Evolutionary conservation across 495 filamentous ascomycete genomes (phyloP), one percentile per base, ranked within the genome.

Genomic region (Chaetomium fimeti): DNA sequence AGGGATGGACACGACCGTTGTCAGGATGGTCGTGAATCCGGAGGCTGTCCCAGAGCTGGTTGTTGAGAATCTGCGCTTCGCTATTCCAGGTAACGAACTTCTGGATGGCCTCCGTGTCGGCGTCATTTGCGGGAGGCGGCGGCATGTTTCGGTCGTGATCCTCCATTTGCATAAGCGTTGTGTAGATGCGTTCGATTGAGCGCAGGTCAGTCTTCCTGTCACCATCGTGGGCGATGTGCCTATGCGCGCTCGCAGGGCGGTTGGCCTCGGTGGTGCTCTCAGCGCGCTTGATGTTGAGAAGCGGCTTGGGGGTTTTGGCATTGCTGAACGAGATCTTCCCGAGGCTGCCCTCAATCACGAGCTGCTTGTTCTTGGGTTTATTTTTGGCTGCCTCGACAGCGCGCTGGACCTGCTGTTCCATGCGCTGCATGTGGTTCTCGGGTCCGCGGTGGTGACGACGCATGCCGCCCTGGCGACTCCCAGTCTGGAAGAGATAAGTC

Each of bases 281-380:
- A n/a, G 83, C 78, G 20, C 92, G 89, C 79, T 97, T 97, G 76
- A 99, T 90, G 71, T 96, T 98, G 38, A 99, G 84, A 67, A 97
- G 83, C 32, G 93, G 92, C 74, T 93, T 91, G 0, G 94, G 94
- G 0, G 94, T 95, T 76, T 97, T 98, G 38, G 93, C 91, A 71
- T 99, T 99, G 79, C 93, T 96, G 80, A 98, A 99, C 0, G 92
- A 92, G 40, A 99, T 99, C 78, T 99, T 99, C 61, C 94, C 94
- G 64, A 99, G 75, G 68, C 92, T 97, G n/a, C 94, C 94, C 74
- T 98, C 94, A 53, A 99, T 92, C 22, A 97, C 91, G n/a, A 99
- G 82, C 71, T 96, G 92, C 76, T 96, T 97, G 72, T 93, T 96
- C 80, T 99, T 99, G 5, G 94, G 94, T 76, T 96, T 93, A 47